Evolutionary conservation across 176 grass and related monocot genomes (phyloP).

Genomic region (Rhynchospora breviuscula): DNA sequence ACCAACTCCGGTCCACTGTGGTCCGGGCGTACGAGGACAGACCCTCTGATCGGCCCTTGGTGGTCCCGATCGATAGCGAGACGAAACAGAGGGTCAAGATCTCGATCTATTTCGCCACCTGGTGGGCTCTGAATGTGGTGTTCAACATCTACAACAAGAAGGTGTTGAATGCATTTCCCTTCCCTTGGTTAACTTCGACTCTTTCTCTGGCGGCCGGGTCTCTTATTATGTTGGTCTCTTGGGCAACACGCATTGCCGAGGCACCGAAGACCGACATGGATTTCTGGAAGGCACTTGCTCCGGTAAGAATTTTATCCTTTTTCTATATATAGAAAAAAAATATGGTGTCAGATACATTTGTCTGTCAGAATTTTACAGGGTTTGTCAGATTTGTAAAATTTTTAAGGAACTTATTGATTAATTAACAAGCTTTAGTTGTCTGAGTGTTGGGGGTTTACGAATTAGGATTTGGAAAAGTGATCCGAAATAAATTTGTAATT

Average conservation of each 20-base stretch:
- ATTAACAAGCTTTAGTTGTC: neutral
- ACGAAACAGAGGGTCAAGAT: slow-evolving; percentile 45
- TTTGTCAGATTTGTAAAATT: neutral
- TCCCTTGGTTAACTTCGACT: slow-evolving; percentile 82
- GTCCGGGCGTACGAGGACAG: slow-evolving; percentile 35
- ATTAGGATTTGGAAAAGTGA: neutral
- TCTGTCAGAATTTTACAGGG: neutral
- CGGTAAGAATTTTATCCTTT: slow-evolving; percentile 33
- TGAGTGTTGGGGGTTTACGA: neutral
- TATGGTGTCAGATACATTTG: neutral
- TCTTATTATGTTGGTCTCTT: slow-evolving; percentile 87
- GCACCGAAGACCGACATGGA: slow-evolving; percentile 61
- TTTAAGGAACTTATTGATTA: neutral
- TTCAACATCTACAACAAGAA: slow-evolving; percentile 99
- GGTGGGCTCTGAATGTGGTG: slow-evolving; percentile 95
- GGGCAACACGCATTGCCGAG: slow-evolving; percentile 57
- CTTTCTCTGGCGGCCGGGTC: slow-evolving; percentile 90
- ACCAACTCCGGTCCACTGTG: slow-evolving; percentile 20
- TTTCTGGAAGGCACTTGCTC: slow-evolving; percentile 82
- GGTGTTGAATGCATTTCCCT: slow-evolving; percentile 88
- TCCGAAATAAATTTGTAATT: neutral
- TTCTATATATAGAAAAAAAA: too few species aligned
- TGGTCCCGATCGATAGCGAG: slow-evolving; percentile 14
- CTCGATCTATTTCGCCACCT: slow-evolving; percentile 85
- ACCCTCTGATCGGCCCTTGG: slow-evolving; percentile 19